These are phyloP conservation scores for Calophaca sinica DNA, from an alignment of 306 rosid species.

Conservation along the genomic window DNA sequence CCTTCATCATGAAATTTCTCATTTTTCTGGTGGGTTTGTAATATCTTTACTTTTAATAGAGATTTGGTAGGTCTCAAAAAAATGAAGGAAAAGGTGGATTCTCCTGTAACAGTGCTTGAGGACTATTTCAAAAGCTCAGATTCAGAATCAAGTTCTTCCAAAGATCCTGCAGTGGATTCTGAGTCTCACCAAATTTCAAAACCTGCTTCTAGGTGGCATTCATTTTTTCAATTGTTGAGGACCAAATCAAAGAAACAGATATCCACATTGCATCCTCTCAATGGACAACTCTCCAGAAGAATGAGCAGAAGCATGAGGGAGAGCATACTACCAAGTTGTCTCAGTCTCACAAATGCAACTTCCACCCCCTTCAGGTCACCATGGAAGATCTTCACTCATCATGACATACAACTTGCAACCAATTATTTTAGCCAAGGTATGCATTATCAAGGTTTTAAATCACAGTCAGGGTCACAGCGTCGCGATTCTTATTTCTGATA, in stretches of 20 bases:
- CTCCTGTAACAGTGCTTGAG: conserved; percentile 85
- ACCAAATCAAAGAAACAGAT: conserved; percentile 62
- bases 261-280: conserved; percentile 66
- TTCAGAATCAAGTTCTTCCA: conserved; percentile 76
- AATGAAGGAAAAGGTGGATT: conserved; percentile 76
- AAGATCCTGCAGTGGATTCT: conserved; percentile 52
- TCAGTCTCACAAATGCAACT: conserved; percentile 52
- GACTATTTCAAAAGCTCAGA: conserved; percentile 87
- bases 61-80: conserved; percentile 14
- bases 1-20: conserved; percentile 38
- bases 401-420: conserved; percentile 78
- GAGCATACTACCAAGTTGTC: conserved; percentile 54
- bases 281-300: conserved; percentile 60
- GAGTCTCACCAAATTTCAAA: conserved; percentile 54
- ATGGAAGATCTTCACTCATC: conserved; percentile 79
- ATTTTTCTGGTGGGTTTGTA: conserved; percentile 45
- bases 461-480: too few species aligned
- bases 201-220: conserved; percentile 59
- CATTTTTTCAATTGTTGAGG: conserved; percentile 59
- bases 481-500: too few species aligned
- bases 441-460: too few species aligned
- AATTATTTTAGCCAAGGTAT: conserved; percentile 77
- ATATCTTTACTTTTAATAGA: conserved; percentile 17
- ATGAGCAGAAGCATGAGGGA: conserved; percentile 79
- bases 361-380: conserved; percentile 60